Conservation (phyloP, 805 yeast genomes). For the Wickerhamomyces mucosus region DNA sequence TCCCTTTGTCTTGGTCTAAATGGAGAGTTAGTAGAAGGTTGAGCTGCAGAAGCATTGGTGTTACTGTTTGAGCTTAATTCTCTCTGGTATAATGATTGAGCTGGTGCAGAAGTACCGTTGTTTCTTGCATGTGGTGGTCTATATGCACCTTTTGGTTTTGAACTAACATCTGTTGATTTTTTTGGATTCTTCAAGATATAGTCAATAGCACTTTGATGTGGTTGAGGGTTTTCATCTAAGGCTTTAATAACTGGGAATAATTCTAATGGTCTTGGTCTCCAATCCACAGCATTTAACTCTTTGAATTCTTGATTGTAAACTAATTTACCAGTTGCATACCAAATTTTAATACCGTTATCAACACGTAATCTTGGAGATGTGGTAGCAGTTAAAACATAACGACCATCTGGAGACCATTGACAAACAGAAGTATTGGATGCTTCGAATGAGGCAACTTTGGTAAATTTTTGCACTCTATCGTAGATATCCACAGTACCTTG, state of each 20-base stretch:
- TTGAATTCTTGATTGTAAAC: slow-evolving; percentile 69
- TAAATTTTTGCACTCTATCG: slow-evolving; percentile 82
- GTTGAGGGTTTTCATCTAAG: slow-evolving; percentile 45
- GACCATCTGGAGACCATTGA: slow-evolving; percentile 97
- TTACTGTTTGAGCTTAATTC: slow-evolving; percentile 29
- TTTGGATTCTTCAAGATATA: slow-evolving; percentile 31
- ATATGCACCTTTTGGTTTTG: slow-evolving; percentile 80
- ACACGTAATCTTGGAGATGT: slow-evolving; percentile 95
- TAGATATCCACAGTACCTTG: slow-evolving; percentile 94
- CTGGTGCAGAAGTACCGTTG: slow-evolving; percentile 21
- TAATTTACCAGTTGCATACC: slow-evolving; percentile 86
- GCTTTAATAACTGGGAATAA: slow-evolving; percentile 28
- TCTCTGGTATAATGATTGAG: slow-evolving; percentile 48
- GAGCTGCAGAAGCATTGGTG: slow-evolving; percentile 4
- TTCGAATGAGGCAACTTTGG: slow-evolving; percentile 69
- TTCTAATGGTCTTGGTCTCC: slow-evolving; percentile 54
- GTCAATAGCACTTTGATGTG: slow-evolving; percentile 65
- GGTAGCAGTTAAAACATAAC: slow-evolving; percentile 88
- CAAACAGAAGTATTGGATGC: slow-evolving; percentile 96
- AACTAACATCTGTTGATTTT: slow-evolving; percentile 22
- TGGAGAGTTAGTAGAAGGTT: slow-evolving; percentile 7
- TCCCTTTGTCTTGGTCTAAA: slow-evolving; percentile 26
- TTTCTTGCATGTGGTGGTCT: slow-evolving; percentile 93
- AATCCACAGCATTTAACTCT: slow-evolving; percentile 72
- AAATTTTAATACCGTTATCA: slow-evolving; percentile 87